These are phyloP conservation scores for Apodospora peruviana DNA, from an alignment of 495 filamentous ascomycete species.

Conservation along the genomic window DNA sequence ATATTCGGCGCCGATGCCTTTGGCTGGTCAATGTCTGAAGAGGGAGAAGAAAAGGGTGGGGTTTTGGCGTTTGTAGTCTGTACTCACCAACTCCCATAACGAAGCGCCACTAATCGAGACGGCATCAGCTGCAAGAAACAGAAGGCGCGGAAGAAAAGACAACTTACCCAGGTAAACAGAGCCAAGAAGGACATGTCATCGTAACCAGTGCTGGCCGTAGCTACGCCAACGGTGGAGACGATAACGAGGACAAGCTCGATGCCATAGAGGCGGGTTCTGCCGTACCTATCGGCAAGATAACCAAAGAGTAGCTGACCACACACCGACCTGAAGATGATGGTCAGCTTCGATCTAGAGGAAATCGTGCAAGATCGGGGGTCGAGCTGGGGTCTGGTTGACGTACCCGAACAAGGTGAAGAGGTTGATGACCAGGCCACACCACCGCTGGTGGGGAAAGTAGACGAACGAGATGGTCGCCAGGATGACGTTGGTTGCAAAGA, in stretches of 20 bases:
- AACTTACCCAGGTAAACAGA: constrained; percentile 28
- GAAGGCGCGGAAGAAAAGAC: background rate
- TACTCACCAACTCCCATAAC: constrained; percentile 32
- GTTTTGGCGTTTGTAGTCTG: background rate
- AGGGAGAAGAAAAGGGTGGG: constrained; percentile 46
- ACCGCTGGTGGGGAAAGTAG: constrained; percentile 48
- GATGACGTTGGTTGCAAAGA: constrained; percentile 63
- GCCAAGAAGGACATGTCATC: constrained; percentile 33
- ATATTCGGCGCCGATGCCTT: constrained; percentile 73
- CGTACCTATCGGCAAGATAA: constrained; percentile 67
- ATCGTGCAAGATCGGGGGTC: too few relatives aligned
- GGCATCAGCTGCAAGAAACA: constrained; percentile 5
- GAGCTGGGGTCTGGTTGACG: constrained; percentile 19
- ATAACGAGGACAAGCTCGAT: constrained; percentile 77
- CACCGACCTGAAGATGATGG: constrained; percentile 11
- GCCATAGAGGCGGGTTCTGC: constrained; percentile 73
- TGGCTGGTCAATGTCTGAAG: constrained; percentile 54
- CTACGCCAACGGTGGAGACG: constrained; percentile 62
- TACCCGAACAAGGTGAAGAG: constrained; percentile 55
- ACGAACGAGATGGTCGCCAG: constrained; percentile 57
- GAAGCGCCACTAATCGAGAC: constrained; percentile 24
- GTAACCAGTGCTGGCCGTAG: constrained; percentile 53
- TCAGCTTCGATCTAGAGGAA: too few relatives aligned
- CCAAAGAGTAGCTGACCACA: constrained; percentile 72
- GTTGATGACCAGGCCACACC: constrained; percentile 45